Evolutionary conservation across 148 eudicot genomes (phyloP).

Genomic region (Camellia lanceoleosa): DNA sequence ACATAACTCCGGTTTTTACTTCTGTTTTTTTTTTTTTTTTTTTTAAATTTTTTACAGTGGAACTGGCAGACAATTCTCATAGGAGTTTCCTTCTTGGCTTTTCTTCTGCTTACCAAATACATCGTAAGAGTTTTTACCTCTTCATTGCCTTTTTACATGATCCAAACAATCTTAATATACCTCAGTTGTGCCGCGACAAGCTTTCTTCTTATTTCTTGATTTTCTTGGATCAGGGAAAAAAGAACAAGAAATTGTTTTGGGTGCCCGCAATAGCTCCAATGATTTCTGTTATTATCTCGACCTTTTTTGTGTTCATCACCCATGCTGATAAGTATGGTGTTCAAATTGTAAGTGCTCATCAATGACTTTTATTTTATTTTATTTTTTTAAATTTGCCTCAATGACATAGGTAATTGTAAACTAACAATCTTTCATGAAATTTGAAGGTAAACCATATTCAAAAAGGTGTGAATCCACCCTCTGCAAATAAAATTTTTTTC

Average conservation of each 20-base stretch:
- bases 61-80: constrained; percentile 76
- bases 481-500: constrained; percentile 49
- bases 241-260: constrained; percentile 74
- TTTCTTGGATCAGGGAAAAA: constrained; percentile 59
- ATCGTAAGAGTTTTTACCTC: constrained; percentile 42
- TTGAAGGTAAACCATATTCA: constrained; percentile 61
- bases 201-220: background rate
- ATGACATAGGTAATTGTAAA: background rate
- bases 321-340: constrained; percentile 75
- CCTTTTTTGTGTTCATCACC: constrained; percentile 61
- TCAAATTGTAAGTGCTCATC: constrained; percentile 47
- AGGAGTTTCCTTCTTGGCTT: constrained; percentile 66
- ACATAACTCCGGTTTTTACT: background rate
- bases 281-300: constrained; percentile 64
- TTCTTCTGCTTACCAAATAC: constrained; percentile 61
- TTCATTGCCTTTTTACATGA: background rate
- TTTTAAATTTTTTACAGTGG: constrained; percentile 87
- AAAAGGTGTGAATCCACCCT: constrained; percentile 65
- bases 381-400: background rate
- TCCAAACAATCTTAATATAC: background rate
- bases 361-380: background rate
- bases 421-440: background rate
- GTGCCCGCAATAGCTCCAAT: constrained; percentile 86
- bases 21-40: background rate
- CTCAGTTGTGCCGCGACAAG: background rate